Conservation (phyloP, 2,329 filamentous ascomycete species). For the Penicillium fuscoglaucum region DNA sequence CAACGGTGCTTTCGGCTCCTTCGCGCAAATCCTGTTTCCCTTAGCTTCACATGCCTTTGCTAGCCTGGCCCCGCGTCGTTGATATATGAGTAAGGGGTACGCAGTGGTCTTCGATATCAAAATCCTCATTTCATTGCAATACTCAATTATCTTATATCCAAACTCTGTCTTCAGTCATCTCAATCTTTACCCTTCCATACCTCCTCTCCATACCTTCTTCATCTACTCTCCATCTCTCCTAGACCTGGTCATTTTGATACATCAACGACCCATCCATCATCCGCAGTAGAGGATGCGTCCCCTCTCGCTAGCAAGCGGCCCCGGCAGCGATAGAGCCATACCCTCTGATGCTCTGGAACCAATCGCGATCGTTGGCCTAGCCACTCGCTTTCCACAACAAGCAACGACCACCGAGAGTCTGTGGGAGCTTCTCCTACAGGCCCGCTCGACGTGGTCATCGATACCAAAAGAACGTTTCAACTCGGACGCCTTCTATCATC, state of each 20-base stretch:
- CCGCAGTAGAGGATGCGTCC: slow-evolving; percentile 8
- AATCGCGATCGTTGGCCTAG: slow-evolving; percentile 41
- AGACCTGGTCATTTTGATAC: neutral
- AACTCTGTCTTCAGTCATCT: neutral
- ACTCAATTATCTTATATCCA: neutral
- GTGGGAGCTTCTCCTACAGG: slow-evolving; percentile 37
- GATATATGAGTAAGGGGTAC: neutral
- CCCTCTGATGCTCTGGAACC: slow-evolving; percentile 21
- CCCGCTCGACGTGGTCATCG: slow-evolving; percentile 32
- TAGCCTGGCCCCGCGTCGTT: neutral
- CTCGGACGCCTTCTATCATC: slow-evolving; percentile 40
- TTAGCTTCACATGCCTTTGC: neutral
- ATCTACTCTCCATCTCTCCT: neutral
- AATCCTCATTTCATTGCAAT: neutral
- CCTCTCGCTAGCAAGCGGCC: slow-evolving; percentile 3
- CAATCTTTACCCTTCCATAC: too few relatives aligned
- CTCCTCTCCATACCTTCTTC: neutral
- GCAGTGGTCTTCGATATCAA: neutral
- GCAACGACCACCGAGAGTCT: slow-evolving; percentile 34
- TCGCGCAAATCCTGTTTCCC: neutral
- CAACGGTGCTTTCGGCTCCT: neutral
- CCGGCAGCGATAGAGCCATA: neutral
- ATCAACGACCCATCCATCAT: neutral
- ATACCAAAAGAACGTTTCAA: slow-evolving; percentile 42
- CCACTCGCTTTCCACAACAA: slow-evolving; percentile 34